Evolutionary conservation across 495 filamentous ascomycete genomes (phyloP).

Genomic region (Daldinia grandis): DNA sequence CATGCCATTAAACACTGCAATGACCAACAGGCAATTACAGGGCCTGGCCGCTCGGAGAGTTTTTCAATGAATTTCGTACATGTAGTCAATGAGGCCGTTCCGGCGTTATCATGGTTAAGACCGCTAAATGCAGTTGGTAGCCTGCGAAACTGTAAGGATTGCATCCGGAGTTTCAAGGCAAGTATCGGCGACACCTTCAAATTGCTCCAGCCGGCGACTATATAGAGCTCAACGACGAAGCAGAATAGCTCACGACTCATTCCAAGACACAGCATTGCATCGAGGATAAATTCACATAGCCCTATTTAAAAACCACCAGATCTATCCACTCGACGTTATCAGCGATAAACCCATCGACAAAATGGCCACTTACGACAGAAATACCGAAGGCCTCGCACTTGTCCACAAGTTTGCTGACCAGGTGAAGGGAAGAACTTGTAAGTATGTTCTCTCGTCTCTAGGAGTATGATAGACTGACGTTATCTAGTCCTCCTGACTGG

Average conservation of each 20-base stretch:
- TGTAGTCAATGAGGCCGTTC: background rate
- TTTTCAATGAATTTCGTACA: background rate
- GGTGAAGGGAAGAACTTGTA: constrained; percentile 52
- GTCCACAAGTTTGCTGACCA: constrained; percentile 49
- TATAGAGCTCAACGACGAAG: constrained; percentile 15
- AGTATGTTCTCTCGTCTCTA: constrained; percentile 5
- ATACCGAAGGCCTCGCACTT: constrained; percentile 49
- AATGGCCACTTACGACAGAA: constrained; percentile 34
- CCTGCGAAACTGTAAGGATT: background rate
- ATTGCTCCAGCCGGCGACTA: background rate
- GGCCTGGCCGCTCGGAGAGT: background rate
- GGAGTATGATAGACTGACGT: constrained; percentile 1
- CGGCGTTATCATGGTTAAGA: constrained; percentile 29
- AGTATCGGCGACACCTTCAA: constrained; percentile 5
- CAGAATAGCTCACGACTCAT: background rate
- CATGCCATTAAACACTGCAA: background rate
- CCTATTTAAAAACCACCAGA: background rate
- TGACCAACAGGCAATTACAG: background rate
- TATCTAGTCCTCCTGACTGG: constrained; percentile 59
- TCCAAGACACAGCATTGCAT: background rate
- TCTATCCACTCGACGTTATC: background rate
- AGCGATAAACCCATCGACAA: constrained; percentile 17
- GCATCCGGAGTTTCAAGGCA: background rate
- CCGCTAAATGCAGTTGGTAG: constrained; percentile 11
- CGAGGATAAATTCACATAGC: background rate